A percentile compares a stretch with the other conserved stretches of the same genome.
Conservation (phyloP, 371 early-diverging fungal species). For the Mortierella polycephala region DNA sequence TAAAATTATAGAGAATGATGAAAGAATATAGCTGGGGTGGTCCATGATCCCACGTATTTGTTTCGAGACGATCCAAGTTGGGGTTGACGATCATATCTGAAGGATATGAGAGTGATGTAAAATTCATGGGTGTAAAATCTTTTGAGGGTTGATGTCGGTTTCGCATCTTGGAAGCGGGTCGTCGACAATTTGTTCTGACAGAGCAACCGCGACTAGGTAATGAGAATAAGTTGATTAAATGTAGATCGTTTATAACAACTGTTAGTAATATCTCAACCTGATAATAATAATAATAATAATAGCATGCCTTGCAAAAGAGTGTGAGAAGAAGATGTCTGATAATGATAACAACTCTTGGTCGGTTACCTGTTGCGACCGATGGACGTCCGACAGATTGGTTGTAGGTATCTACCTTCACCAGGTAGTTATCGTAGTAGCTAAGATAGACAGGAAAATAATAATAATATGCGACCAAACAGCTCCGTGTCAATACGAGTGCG, state of each 20-base stretch:
- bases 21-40: too few species aligned
- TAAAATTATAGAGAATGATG: too few species aligned
- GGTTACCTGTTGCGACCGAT: constrained; percentile 50
- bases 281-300: background rate
- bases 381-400: constrained; percentile 33
- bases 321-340: background rate
- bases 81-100: too few species aligned
- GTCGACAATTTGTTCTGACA: constrained; percentile 66
- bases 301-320: too few species aligned
- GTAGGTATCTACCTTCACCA: constrained; percentile 35
- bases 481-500: too few species aligned
- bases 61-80: too few species aligned
- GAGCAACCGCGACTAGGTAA: constrained; percentile 64
- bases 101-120: background rate
- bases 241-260: too few species aligned
- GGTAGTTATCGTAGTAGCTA: constrained; percentile 58
- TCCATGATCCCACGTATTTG: too few species aligned
- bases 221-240: background rate
- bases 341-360: background rate
- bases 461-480: too few species aligned
- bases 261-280: background rate
- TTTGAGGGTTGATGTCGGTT: constrained; percentile 43
- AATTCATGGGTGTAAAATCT: constrained; percentile 16
- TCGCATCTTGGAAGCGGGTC: constrained; percentile 46
- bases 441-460: background rate